These are phyloP conservation scores for Trichothecium roseum DNA, from an alignment of 2,329 filamentous ascomycete species.

Conservation along the genomic window DNA sequence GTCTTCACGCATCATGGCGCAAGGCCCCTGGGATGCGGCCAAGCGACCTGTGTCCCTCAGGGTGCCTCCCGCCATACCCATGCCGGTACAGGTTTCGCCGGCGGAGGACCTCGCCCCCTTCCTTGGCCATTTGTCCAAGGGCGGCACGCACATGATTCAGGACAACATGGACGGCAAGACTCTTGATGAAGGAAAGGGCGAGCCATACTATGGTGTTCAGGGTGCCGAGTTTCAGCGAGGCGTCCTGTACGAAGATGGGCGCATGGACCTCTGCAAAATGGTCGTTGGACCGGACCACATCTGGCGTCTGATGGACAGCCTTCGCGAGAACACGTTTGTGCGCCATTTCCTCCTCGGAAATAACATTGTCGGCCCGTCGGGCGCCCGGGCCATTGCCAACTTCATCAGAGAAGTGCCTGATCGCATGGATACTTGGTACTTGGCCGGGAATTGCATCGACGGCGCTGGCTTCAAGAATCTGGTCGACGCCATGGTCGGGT, in stretches of 20 bases:
- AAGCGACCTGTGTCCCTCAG: conserved; percentile 18
- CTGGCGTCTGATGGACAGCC: conserved; percentile 34
- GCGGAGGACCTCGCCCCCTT: conserved; percentile 22
- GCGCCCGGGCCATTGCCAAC: conserved; percentile 31
- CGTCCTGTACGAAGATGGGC: conserved; percentile 37
- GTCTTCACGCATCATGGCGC: conserved; percentile 19
- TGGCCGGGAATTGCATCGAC: conserved; percentile 44
- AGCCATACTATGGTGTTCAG: conserved; percentile 23
- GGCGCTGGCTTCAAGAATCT: conserved; percentile 27
- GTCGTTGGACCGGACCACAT: conserved; percentile 42
- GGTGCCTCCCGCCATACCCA: conserved; percentile 20
- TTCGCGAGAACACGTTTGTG: conserved; percentile 35
- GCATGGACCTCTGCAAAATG: conserved; percentile 46
- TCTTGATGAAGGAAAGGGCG: conserved; percentile 23
- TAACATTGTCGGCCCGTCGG: conserved; percentile 40
- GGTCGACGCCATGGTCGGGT: conserved; percentile 32
- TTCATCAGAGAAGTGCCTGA: conserved; percentile 34
- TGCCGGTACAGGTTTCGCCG: conserved; percentile 20
- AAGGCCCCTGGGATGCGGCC: conserved; percentile 22
- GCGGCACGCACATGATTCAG: conserved; percentile 17
- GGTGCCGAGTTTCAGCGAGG: conserved; percentile 25
- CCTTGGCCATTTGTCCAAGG: conserved; percentile 18
- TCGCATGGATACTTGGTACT: conserved; percentile 43
- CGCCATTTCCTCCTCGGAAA: conserved; percentile 43
- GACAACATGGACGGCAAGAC: conserved; percentile 14